These are phyloP conservation scores for Cladosporium colombiae DNA, from an alignment of 2,329 filamentous ascomycete species.

Conservation along the genomic window DNA sequence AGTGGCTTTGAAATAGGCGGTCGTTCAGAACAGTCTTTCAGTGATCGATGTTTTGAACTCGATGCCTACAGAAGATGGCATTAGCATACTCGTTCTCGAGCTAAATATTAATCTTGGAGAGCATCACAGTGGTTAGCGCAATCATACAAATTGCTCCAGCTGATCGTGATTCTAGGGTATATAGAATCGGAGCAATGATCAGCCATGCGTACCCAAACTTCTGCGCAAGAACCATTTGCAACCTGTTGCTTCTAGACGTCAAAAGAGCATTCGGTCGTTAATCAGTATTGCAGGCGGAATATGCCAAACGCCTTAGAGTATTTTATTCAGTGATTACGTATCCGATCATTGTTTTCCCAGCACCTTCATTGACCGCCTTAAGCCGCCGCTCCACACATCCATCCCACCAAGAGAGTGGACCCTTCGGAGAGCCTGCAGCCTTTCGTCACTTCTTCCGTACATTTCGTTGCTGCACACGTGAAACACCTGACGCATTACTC, in stretches of 20 bases:
- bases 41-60: too few species aligned
- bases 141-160: neutral
- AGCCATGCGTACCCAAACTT: neutral
- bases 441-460: conserved; percentile 12
- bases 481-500: conserved; percentile 17
- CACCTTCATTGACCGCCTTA: neutral
- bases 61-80: too few species aligned
- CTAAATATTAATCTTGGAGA: neutral
- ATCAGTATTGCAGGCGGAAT: too few species aligned
- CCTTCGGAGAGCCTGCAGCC: neutral
- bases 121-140: neutral
- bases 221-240: neutral
- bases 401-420: conserved; percentile 10
- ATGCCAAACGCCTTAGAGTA: neutral
- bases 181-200: neutral
- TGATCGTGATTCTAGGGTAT: neutral
- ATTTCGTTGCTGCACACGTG: conserved; percentile 3
- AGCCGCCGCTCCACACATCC: neutral
- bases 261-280: too few species aligned
- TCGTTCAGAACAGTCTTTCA: too few species aligned
- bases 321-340: neutral
- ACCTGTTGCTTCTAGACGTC: neutral
- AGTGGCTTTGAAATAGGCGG: too few species aligned
- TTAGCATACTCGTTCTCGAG: too few species aligned
- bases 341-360: neutral